A percentile compares a stretch with the other conserved stretches of the same genome.
These are phyloP conservation scores for Nephromyces sp. DNA, from an alignment of 169 alveolate genomes.

Conservation along the genomic window DNA sequence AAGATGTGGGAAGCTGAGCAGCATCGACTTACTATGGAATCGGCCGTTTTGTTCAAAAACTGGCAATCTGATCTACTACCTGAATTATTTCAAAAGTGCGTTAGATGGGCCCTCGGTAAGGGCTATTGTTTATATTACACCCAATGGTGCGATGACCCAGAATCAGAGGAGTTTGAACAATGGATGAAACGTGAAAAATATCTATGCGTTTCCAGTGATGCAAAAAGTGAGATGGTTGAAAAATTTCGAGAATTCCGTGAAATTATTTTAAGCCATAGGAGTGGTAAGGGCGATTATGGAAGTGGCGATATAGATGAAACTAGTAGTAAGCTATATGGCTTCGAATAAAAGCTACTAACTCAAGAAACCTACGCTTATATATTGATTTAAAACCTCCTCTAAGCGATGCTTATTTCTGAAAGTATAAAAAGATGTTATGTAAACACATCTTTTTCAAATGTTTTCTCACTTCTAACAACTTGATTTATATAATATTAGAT, in stretches of 20 bases:
- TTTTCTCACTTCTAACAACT: too few relatives aligned
- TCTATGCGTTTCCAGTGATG: conserved; percentile 30
- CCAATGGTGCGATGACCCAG: conserved; percentile 55
- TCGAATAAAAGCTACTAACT: too few relatives aligned
- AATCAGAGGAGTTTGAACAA: conserved; percentile 42
- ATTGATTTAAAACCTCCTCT: too few relatives aligned
- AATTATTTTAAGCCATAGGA: conserved; percentile 4
- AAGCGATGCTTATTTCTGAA: too few relatives aligned
- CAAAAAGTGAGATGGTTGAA: conserved; percentile 60
- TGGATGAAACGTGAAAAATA: conserved; percentile 61
- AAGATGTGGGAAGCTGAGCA: conserved; percentile 77
- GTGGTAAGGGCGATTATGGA: too few relatives aligned
- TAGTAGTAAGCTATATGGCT: too few relatives aligned
- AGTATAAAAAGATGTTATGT: too few relatives aligned
- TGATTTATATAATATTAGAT: too few relatives aligned
- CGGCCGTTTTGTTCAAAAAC: conserved; percentile 52
- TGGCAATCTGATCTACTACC: conserved; percentile 62
- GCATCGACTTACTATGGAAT: conserved; percentile 56
- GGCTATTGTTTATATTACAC: conserved; percentile 51
- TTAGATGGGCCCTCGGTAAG: conserved; percentile 65
- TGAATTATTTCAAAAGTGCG: conserved; percentile 57
- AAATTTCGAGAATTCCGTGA: conserved; percentile 41
- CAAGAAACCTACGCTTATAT: too few relatives aligned
- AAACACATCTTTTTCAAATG: too few relatives aligned
- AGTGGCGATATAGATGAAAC: too few relatives aligned